Evolutionary conservation across 306 rosid species (phyloP), one percentile per base, ranked within the genome.

Genomic region (Sesbania bispinosa): DNA sequence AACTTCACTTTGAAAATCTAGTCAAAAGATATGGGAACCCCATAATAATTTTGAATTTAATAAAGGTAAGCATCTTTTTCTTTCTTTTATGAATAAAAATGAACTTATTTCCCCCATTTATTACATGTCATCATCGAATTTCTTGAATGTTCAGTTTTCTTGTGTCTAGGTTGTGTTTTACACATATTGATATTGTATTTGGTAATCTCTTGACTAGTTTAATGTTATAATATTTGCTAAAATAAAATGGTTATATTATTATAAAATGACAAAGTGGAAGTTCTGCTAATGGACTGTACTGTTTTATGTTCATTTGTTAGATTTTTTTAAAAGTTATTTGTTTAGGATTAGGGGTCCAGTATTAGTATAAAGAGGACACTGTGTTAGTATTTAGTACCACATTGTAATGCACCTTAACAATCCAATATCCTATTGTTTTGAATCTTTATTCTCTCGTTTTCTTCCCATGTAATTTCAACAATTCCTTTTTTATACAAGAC

Each of bases 1-100:
- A 90, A 77, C 86, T 91, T 79, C 99, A 95, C 74, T 95, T 95
- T 69, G 88, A 95, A 73, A 95, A 95, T 87, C 96, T 95, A 13
- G 90, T 78, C 26, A 72, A 76, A 53, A 86, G 99, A 95, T 95
- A 95, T 39, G 97, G 97, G 80, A 88, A 89, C 84, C 97, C 97
- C 29, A 89, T 95, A 52, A 90, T 95, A 69, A 95, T 95, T 73
- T 83, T 95, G 83, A 95, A 95, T 82, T 83, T 95, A 78, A 92
- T 95, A 50, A 95, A 95, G 99, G 99, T 95, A 77, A 57, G 30
- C 4, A 41, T 47, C 2, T 11, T 42, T 50, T 62, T 52, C 24
- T 45, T 74, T 20, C 0, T 26, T 42, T 5, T 57, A 29, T 46
- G 11, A 11, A 33, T 7, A 14, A 50, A 41, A 67, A 38, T 36